Evolutionary conservation across 2,329 filamentous ascomycete species (phyloP).

Genomic region (Nectriaceae sp.): DNA sequence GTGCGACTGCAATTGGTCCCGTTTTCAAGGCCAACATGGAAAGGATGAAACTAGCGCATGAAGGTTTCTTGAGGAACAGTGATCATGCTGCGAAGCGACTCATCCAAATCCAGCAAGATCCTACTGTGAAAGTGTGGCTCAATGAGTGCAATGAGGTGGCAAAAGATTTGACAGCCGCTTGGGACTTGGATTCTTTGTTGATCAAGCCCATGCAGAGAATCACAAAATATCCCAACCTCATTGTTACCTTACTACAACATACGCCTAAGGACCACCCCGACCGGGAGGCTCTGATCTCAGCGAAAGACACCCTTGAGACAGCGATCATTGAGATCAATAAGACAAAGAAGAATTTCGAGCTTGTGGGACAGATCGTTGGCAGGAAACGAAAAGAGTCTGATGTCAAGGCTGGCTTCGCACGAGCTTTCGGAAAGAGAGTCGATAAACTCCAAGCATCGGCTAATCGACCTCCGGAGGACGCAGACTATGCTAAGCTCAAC

Average conservation of each 20-base stretch:
- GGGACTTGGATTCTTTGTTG: constrained; percentile 93
- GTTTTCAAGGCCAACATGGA: constrained; percentile 60
- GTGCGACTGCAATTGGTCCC: constrained; percentile 53
- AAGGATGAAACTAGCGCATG: constrained; percentile 61
- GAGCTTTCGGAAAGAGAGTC: constrained; percentile 85
- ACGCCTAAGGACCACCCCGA: constrained; percentile 87
- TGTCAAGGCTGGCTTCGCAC: constrained; percentile 79
- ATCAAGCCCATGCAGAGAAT: constrained; percentile 97
- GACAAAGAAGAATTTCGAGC: constrained; percentile 90
- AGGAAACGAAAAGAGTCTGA: constrained; percentile 88
- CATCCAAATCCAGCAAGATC: constrained; percentile 63
- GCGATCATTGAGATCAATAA: constrained; percentile 90
- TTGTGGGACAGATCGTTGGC: constrained; percentile 85
- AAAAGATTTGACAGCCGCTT: constrained; percentile 87
- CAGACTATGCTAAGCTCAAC: constrained; percentile 76
- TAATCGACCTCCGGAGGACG: constrained; percentile 70
- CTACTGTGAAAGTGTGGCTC: constrained; percentile 78
- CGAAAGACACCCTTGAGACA: constrained; percentile 57
- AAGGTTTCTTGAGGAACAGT: constrained; percentile 64
- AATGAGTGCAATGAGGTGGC: constrained; percentile 91
- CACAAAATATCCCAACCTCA: constrained; percentile 87
- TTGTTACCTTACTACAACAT: constrained; percentile 76
- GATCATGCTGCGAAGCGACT: constrained; percentile 63
- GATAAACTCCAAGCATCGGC: constrained; percentile 75
- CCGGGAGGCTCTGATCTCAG: constrained; percentile 59